These are phyloP conservation scores for Zalaria obscura DNA, from an alignment of 2,329 filamentous ascomycete species.

Conservation along the genomic window DNA sequence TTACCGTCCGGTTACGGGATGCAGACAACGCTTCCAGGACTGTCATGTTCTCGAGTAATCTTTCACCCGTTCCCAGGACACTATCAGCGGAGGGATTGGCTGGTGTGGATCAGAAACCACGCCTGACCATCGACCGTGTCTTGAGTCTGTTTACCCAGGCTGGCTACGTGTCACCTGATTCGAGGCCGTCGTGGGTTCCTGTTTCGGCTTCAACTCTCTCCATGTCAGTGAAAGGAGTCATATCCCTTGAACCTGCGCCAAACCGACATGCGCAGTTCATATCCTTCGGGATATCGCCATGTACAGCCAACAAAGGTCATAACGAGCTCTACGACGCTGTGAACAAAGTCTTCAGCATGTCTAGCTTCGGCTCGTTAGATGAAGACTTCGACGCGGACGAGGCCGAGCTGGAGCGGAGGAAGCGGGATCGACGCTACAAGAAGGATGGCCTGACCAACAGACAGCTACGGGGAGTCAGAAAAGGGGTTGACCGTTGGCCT, in stretches of 20 bases:
- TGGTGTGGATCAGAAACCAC: conserved; percentile 8
- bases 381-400: conserved; percentile 23
- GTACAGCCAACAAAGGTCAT: conserved; percentile 40
- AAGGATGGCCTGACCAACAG: conserved; percentile 34
- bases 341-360: conserved; percentile 62
- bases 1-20: conserved; percentile 48
- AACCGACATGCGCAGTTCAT: conserved; percentile 68
- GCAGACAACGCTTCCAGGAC: conserved; percentile 15
- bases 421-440: conserved; percentile 28
- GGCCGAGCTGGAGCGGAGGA: conserved; percentile 20
- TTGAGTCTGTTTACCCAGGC: conserved; percentile 51
- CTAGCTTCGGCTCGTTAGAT: conserved; percentile 57
- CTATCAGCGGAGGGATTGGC: conserved; percentile 8
- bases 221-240: conserved; percentile 52
- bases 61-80: background rate
- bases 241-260: conserved; percentile 57
- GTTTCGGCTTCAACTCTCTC: conserved; percentile 50
- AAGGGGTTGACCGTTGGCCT: conserved; percentile 67
- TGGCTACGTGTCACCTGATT: conserved; percentile 41
- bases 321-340: conserved; percentile 63
- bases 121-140: conserved; percentile 10
- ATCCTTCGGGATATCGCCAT: conserved; percentile 57
- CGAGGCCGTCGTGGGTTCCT: conserved; percentile 50
- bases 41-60: background rate
- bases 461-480: conserved; percentile 40